A percentile compares a stretch with the other conserved stretches of the same genome.
These are phyloP conservation scores for Xylaria sp. DNA, from an alignment of 2,329 filamentous ascomycete species.

Conservation along the genomic window DNA sequence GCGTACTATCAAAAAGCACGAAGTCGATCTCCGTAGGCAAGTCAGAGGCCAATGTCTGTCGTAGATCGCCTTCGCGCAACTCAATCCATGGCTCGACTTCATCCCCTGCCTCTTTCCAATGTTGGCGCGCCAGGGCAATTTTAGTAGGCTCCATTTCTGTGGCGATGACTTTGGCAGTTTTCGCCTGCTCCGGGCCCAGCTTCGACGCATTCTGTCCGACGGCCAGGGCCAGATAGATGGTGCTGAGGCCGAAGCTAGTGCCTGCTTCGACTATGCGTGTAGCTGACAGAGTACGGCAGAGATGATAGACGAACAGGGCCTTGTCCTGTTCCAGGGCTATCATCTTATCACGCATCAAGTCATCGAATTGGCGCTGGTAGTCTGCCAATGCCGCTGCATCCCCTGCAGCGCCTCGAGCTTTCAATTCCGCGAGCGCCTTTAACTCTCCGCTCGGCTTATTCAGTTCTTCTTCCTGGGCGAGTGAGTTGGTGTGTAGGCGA, in stretches of 20 bases:
- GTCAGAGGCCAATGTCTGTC: slow-evolving; percentile 63
- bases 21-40: slow-evolving; percentile 64
- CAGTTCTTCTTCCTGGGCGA: slow-evolving; percentile 31
- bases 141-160: slow-evolving; percentile 68
- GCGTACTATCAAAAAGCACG: slow-evolving; percentile 70
- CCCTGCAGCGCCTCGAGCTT: background rate
- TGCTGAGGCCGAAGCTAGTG: slow-evolving; percentile 34
- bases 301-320: slow-evolving; percentile 28
- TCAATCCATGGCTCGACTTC: slow-evolving; percentile 64
- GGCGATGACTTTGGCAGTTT: slow-evolving; percentile 62
- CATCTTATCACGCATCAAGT: slow-evolving; percentile 37
- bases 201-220: slow-evolving; percentile 58
- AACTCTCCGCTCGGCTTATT: slow-evolving; percentile 20
- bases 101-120: slow-evolving; percentile 64
- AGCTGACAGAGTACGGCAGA: slow-evolving; percentile 49
- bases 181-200: slow-evolving; percentile 28
- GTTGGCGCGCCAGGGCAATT: slow-evolving; percentile 62
- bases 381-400: slow-evolving; percentile 16
- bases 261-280: slow-evolving; percentile 32
- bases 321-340: slow-evolving; percentile 31
- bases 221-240: slow-evolving; percentile 32
- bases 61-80: slow-evolving; percentile 66
- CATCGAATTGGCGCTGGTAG: slow-evolving; percentile 31
- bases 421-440: slow-evolving; percentile 14
- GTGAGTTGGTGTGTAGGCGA: slow-evolving; percentile 28